Evolutionary conservation across 306 rosid species (phyloP), one percentile per base, ranked within the genome.

Genomic region (Canavalia ensiformis): DNA sequence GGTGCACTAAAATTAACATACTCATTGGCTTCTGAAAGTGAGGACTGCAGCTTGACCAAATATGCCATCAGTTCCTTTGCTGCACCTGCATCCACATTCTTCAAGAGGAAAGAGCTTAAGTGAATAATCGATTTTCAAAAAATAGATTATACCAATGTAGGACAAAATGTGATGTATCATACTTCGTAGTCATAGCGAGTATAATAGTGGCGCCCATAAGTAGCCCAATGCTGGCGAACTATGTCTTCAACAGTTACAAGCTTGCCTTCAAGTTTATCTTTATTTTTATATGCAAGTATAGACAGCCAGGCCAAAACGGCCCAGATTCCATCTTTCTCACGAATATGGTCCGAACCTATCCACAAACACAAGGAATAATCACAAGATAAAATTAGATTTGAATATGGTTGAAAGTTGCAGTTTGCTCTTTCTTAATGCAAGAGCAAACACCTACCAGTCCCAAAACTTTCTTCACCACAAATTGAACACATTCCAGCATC

Each of bases 301-400:
- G 99, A 90, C 28, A 93, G 85, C 99, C 98, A 96, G 84, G 98
- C 99, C 91, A 93, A 86, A 77, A 96, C 99, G 52, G 99, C 98
- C 99, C 98, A 92, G 85, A 96, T 96, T 72, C 99, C 99, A 89
- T 96, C 99, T 80, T 96, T 96, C 86, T 93, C 99, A 58, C 99
- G 96, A 60, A 96, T 93, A 84, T 96, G 99, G 71, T 96, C 99
- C 11, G 98, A 96, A 46, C 99, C 99, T 96, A 80, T 67, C 75
- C 77, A 90, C 58, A 78, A 76, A 81, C 44, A 76, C 46, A 56
- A 72, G 46, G 44, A 83, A 68, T 66, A 64, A 51, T 77, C 83
- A 86, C 55, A 65, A 54, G 67, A 76, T 68, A 57, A 55, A 81
- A 67, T 12, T 8, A 51, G 50, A 71, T 50, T 70, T 34, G 46